Evolutionary conservation across 768 basidiomycete genomes (phyloP).

Genomic region (Hysterangium stoloniferum): DNA sequence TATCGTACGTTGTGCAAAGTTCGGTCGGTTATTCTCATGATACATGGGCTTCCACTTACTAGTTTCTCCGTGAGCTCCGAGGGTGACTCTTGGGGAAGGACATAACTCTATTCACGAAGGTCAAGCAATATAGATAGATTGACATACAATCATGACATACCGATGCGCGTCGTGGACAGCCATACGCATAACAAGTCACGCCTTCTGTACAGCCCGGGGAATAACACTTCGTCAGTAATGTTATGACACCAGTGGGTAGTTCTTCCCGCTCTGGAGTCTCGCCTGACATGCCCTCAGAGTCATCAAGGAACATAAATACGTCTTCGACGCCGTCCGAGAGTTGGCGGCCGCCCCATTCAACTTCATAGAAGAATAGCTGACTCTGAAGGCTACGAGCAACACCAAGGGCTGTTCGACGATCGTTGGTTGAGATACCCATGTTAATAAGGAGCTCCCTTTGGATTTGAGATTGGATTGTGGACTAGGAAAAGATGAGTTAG

Average conservation of each 20-base stretch:
- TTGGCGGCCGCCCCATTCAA: slow-evolving; percentile 83
- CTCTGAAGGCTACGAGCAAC: slow-evolving; percentile 87
- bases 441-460: slow-evolving; percentile 74
- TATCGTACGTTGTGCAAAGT: slow-evolving; percentile 16
- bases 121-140: slow-evolving; percentile 20
- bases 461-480: slow-evolving; percentile 81
- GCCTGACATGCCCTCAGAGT: slow-evolving; percentile 59
- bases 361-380: slow-evolving; percentile 94
- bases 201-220: slow-evolving; percentile 80
- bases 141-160: slow-evolving; percentile 14
- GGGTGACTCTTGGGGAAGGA: neutral
- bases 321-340: slow-evolving; percentile 87
- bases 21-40: slow-evolving; percentile 14
- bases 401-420: slow-evolving; percentile 76
- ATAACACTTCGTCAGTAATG: slow-evolving; percentile 86
- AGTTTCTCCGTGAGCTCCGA: slow-evolving; percentile 2
- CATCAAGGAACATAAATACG: slow-evolving; percentile 89
- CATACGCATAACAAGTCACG: slow-evolving; percentile 70
- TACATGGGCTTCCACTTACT: neutral
- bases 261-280: slow-evolving; percentile 53
- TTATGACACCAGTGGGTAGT: slow-evolving; percentile 85
- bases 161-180: slow-evolving; percentile 64
- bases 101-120: neutral
- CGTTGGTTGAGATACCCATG: slow-evolving; percentile 65
- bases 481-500: slow-evolving; percentile 45